phyloP scores from a whole-genome alignment of 768 basidiomycete genomes.

The Tephrocybe sp. region DNA sequence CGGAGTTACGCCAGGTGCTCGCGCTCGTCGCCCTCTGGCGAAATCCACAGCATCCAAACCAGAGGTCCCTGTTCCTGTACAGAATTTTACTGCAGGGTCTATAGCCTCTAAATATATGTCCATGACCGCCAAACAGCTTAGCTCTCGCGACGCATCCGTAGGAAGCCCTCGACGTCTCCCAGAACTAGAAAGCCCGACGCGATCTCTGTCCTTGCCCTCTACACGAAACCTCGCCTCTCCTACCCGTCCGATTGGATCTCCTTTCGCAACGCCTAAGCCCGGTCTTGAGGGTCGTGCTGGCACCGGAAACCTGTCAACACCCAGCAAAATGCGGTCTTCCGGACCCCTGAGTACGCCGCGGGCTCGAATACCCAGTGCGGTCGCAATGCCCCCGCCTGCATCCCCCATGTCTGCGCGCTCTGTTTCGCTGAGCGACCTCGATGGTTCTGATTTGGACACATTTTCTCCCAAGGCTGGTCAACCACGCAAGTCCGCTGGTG shows the following conservation, averaged over 20 bases:
- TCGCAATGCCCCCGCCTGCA: conserved; percentile 80
- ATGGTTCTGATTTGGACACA: conserved; percentile 32
- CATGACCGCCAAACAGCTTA: conserved; percentile 83
- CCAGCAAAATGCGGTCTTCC: conserved; percentile 32
- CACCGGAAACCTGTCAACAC: conserved; percentile 30
- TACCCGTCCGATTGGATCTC: conserved; percentile 51
- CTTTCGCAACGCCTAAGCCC: conserved; percentile 69
- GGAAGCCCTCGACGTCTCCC: conserved; percentile 27
- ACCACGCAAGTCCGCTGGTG: conserved; percentile 30
- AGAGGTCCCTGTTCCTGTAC: conserved; percentile 29
- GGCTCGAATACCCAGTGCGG: conserved; percentile 63
- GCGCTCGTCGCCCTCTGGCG: conserved; percentile 23
- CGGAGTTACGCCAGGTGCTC: conserved; percentile 34
- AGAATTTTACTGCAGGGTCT: conserved; percentile 74
- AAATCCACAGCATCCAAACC: conserved; percentile 31
- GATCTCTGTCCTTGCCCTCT: conserved; percentile 27
- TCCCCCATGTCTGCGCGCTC: conserved; percentile 50
- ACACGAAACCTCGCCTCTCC: conserved; percentile 37
- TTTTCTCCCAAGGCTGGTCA: conserved; percentile 39
- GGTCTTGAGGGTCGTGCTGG: conserved; percentile 31
- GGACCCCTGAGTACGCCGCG: conserved; percentile 52
- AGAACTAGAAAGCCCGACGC: conserved; percentile 24
- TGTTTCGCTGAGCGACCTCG: conserved; percentile 33
- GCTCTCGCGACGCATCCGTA: conserved; percentile 35
- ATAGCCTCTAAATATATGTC: conserved; percentile 82